Conservation (phyloP, 2,329 filamentous ascomycete species). For the Cladosporium oxysporum region DNA sequence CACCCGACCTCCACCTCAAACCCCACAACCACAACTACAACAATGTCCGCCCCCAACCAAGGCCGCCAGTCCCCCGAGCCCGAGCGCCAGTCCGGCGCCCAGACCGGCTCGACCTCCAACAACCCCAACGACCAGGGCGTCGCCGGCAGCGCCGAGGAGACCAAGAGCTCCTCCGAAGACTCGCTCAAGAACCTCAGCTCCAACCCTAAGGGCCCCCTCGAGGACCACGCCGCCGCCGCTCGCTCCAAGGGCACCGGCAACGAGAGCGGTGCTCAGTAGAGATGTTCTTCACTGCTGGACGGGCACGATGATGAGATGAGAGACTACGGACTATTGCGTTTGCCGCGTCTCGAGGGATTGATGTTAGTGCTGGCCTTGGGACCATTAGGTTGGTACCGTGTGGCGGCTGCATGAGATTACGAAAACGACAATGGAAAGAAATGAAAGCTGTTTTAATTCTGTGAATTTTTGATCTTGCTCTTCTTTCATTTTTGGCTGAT, state of each 20-base stretch:
- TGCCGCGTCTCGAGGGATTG: neutral
- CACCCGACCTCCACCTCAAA: neutral
- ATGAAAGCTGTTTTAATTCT: neutral
- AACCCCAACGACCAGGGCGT: constrained; percentile 55
- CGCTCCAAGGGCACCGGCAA: constrained; percentile 52
- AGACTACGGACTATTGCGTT: neutral
- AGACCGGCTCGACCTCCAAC: constrained; percentile 65
- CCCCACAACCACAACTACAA: neutral
- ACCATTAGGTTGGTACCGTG: neutral
- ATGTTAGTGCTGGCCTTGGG: neutral
- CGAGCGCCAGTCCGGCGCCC: constrained; percentile 64
- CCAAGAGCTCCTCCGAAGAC: constrained; percentile 56
- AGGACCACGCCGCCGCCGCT: constrained; percentile 62
- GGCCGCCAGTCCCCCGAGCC: constrained; percentile 79
- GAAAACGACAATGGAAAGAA: neutral
- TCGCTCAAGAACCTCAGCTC: constrained; percentile 57
- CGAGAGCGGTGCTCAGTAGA: constrained; percentile 14
- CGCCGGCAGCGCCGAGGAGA: constrained; percentile 44
- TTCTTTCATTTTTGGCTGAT: neutral
- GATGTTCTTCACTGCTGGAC: neutral
- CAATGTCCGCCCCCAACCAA: constrained; percentile 65
- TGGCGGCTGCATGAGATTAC: constrained; percentile 7
- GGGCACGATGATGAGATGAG: neutral
- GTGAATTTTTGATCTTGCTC: neutral
- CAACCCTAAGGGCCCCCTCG: constrained; percentile 67